Percentiles rank a stretch among this genome's conserved stretches.
Conservation (phyloP, 2,329 filamentous ascomycete species). For the Sordariomycetes sp. region DNA sequence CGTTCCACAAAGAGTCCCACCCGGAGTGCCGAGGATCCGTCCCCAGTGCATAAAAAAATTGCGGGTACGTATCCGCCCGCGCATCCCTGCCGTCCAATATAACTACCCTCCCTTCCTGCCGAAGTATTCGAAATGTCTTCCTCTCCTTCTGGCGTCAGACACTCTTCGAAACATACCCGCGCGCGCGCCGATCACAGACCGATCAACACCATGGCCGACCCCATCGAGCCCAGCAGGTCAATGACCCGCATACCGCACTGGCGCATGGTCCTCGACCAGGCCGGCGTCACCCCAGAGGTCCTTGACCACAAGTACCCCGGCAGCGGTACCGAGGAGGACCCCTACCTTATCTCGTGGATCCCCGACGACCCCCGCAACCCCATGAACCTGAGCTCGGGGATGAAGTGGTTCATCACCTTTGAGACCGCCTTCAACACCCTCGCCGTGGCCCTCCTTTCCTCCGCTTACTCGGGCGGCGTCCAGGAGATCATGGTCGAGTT, state of each 20-base stretch:
- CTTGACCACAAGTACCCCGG: slow-evolving; percentile 43
- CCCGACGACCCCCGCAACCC: slow-evolving; percentile 63
- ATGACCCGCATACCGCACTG: slow-evolving; percentile 14
- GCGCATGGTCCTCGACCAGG: slow-evolving; percentile 41
- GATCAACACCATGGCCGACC: slow-evolving; percentile 16
- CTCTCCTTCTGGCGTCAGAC: no score
- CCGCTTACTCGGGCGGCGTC: slow-evolving; percentile 72
- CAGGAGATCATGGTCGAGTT: slow-evolving; percentile 50
- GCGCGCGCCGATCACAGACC: neutral
- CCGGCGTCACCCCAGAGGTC: slow-evolving; percentile 41
- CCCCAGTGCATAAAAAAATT: no score
- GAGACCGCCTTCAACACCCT: slow-evolving; percentile 63
- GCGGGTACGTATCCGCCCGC: no score
- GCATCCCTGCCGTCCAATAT: no score
- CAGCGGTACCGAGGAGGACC: slow-evolving; percentile 32
- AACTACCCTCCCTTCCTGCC: no score
- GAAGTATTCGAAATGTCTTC: no score
- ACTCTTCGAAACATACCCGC: neutral
- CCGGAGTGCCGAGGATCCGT: no score
- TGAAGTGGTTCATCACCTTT: slow-evolving; percentile 79
- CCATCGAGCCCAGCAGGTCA: slow-evolving; percentile 17
- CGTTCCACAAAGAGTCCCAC: no score
- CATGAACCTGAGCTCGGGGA: slow-evolving; percentile 70
- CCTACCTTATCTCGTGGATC: slow-evolving; percentile 56
- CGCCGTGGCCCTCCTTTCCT: slow-evolving; percentile 56